phyloP scores from a whole-genome alignment of 208 protist genomes.

The Trypanosoma platydactyli region DNA sequence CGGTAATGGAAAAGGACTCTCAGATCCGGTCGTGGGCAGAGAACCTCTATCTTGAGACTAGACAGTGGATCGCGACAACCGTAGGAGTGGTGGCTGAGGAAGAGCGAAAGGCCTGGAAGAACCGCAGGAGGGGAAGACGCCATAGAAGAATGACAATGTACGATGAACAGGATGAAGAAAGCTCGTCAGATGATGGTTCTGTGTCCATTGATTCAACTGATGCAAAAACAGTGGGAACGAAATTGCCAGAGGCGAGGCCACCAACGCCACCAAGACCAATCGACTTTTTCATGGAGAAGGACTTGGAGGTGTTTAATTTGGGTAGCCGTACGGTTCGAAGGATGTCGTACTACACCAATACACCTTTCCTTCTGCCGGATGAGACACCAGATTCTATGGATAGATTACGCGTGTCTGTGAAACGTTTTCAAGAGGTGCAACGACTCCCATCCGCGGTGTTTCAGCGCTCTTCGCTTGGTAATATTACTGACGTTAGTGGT shows the following conservation, averaged over 20 bases:
- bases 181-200: background rate
- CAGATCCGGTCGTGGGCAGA: slow-evolving; percentile 66
- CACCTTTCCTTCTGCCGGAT: slow-evolving; percentile 6
- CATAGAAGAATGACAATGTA: background rate
- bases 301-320: slow-evolving; percentile 50
- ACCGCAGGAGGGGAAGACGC: background rate
- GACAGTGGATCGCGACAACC: slow-evolving; percentile 56
- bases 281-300: slow-evolving; percentile 78
- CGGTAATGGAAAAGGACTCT: slow-evolving; percentile 46
- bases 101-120: slow-evolving; percentile 28
- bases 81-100: slow-evolving; percentile 47
- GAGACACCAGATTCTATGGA: slow-evolving; percentile 31
- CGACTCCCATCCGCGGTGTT: slow-evolving; percentile 54
- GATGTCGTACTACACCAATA: background rate
- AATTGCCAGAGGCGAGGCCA: background rate
- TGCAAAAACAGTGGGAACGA: background rate
- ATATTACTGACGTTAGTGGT: slow-evolving; percentile 42
- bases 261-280: slow-evolving; percentile 19
- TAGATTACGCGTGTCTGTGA: slow-evolving; percentile 50
- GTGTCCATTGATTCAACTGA: slow-evolving; percentile 2
- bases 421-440: slow-evolving; percentile 45
- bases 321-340: slow-evolving; percentile 1
- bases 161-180: slow-evolving; percentile 12
- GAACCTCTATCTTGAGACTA: slow-evolving; percentile 61
- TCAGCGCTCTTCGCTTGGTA: slow-evolving; percentile 20